Percentiles rank a stretch among this genome's conserved stretches.
Conservation (phyloP, 2,329 filamentous ascomycete species). For the Aspergillus oerlinghausenensis region DNA sequence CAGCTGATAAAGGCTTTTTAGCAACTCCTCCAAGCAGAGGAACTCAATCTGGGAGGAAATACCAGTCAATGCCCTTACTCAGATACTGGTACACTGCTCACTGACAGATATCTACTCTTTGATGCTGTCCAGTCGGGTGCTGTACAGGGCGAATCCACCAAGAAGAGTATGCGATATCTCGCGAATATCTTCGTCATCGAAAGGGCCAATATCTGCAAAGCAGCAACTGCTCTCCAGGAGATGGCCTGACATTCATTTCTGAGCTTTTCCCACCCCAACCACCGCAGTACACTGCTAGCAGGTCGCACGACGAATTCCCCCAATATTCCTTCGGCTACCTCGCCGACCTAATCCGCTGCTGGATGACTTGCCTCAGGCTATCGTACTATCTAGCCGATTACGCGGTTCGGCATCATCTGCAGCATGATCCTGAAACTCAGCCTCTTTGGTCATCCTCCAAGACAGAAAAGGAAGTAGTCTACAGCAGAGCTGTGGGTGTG, state of each 20-base stretch:
- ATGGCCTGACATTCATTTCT: constrained; percentile 23
- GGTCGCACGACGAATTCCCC: constrained; percentile 13
- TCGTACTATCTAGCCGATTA: constrained; percentile 24
- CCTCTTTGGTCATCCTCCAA: constrained; percentile 19
- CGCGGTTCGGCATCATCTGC: constrained; percentile 18
- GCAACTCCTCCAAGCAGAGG: constrained; percentile 1
- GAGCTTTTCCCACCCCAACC: constrained; percentile 24
- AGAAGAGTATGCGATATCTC: constrained; percentile 18
- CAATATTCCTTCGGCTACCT: constrained; percentile 25
- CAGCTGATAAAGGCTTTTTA: not conserved
- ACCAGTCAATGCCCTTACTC: constrained; percentile 15
- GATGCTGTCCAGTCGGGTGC: constrained; percentile 16
- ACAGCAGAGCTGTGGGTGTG: constrained; percentile 18
- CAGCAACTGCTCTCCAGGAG: constrained; percentile 13
- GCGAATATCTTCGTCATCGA: constrained; percentile 18
- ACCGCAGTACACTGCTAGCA: constrained; percentile 18
- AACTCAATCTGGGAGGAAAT: constrained; percentile 18
- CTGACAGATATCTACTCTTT: constrained; percentile 18
- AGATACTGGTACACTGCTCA: constrained; percentile 16
- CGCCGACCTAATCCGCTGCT: constrained; percentile 20
- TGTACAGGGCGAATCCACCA: constrained; percentile 15
- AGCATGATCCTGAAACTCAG: constrained; percentile 14
- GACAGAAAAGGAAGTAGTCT: constrained; percentile 22
- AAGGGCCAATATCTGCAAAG: constrained; percentile 1
- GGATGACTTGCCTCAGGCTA: constrained; percentile 22